phyloP scores from a whole-genome alignment of 2,329 filamentous ascomycete genomes.

The Colletotrichum tropicicola region DNA sequence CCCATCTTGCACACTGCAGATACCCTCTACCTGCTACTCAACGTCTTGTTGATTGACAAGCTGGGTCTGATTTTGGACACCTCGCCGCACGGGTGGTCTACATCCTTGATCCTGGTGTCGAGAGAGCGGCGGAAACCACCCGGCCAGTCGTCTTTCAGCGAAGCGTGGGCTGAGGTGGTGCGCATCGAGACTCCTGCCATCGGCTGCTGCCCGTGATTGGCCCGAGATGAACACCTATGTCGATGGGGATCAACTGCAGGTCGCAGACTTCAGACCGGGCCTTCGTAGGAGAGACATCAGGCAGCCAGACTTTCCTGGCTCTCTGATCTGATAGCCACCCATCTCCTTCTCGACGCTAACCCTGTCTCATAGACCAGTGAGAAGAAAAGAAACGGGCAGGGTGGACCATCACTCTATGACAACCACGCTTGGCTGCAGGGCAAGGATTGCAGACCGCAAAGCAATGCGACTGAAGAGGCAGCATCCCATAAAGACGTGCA shows the following conservation, averaged over 20 bases:
- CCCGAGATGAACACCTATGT: not conserved
- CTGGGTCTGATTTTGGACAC: not conserved
- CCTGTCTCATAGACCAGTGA: constrained; percentile 29
- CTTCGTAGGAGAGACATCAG: constrained; percentile 24
- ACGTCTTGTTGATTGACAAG: not conserved
- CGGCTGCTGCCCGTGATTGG: constrained; percentile 4
- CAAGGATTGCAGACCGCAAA: constrained; percentile 20
- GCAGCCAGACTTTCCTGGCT: constrained; percentile 18
- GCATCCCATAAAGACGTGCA: constrained; percentile 25
- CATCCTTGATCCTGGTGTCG: constrained; percentile 19
- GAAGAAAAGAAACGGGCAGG: constrained; percentile 26
- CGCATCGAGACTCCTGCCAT: not conserved
- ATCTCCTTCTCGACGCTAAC: constrained; percentile 27
- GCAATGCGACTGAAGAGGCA: constrained; percentile 1
- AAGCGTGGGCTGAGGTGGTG: not conserved
- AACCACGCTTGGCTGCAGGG: constrained; percentile 31
- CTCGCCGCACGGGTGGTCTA: not conserved
- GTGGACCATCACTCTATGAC: constrained; percentile 30
- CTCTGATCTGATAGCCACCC: constrained; percentile 13
- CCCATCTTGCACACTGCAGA: constrained; percentile 7
- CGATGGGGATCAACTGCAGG: constrained; percentile 14
- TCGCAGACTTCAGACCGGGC: constrained; percentile 17
- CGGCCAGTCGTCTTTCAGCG: constrained; percentile 3
- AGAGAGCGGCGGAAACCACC: not conserved
- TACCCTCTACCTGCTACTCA: constrained; percentile 1